Percentiles rank a stretch among this genome's conserved stretches.
phyloP scores from a whole-genome alignment of 352 stramenopile species.

The Hyaloperonospora arabidopsidis region DNA sequence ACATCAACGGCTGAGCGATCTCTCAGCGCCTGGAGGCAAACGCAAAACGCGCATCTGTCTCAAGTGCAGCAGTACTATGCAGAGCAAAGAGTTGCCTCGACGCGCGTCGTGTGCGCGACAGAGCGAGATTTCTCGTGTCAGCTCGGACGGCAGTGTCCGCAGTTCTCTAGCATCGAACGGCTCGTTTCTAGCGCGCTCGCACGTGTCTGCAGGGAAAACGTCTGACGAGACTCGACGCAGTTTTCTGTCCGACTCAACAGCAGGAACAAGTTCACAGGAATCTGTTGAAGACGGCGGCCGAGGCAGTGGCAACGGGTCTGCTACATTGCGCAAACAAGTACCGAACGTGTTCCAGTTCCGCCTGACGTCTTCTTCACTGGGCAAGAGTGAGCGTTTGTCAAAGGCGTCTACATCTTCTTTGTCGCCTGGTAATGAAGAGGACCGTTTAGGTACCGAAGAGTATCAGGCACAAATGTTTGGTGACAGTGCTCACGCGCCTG shows the following conservation, averaged over 20 bases:
- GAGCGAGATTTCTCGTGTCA: constrained; percentile 28
- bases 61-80: constrained; percentile 62
- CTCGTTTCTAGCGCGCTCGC: constrained; percentile 24
- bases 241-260: constrained; percentile 31
- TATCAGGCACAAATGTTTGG: constrained; percentile 25
- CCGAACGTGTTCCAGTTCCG: constrained; percentile 66
- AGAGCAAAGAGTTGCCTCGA: constrained; percentile 46
- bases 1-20: constrained; percentile 28
- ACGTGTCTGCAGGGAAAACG: constrained; percentile 18
- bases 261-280: constrained; percentile 26
- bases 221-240: constrained; percentile 29
- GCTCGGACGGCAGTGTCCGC: constrained; percentile 26
- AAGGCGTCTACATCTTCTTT: constrained; percentile 31
- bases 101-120: constrained; percentile 28
- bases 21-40: constrained; percentile 39
- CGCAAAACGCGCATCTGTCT: constrained; percentile 71
- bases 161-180: constrained; percentile 24
- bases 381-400: constrained; percentile 31
- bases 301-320: constrained; percentile 27
- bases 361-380: constrained; percentile 30
- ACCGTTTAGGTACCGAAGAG: constrained; percentile 30
- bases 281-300: constrained; percentile 27
- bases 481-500: constrained; percentile 19
- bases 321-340: constrained; percentile 28
- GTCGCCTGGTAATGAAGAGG: constrained; percentile 30